Base-by-base conservation (phyloP, 2,329 filamentous ascomycete species). In the Xylaria sp. region DNA sequence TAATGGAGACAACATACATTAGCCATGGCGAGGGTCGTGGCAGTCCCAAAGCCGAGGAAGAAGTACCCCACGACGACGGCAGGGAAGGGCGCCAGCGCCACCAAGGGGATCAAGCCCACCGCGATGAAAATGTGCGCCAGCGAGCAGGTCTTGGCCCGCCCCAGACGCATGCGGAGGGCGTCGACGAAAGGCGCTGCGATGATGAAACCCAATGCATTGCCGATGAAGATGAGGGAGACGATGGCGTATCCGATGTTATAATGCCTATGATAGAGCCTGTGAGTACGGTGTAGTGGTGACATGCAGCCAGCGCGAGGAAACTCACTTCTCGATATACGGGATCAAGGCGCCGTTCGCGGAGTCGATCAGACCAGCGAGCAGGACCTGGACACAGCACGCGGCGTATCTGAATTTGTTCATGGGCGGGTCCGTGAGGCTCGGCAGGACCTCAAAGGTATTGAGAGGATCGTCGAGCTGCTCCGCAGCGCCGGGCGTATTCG, bases 151-250 rank as follows among this genome's bases (percentile, higher is more conserved):
- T 85, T 89, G 4, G 89, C 89, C 57, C 91, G 87, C 8, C 93
- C 92, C 1, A 94, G 80, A 23, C 86, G 86, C 6, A 82, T 81
- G 63, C 90, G 85, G 3, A 94, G 82, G 0, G 82, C 79, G 75
- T 94, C 90, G n/a, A 91, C 86, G 70, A 91, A 84, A 46, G 90
- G 87, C 0, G 93, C 93, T 0, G 91, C 91, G 13, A 86, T 79
- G 76, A 97, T 90, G 81, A 94, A 97, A 18, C 93, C 93, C 4
- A 91, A 72, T 0, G 93, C 92, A 74, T 92, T 92, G 54, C 90
- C 88, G 37, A 96, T 87, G 82, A 96, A 97, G 76, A 97, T 92
- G 46, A 95, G 83, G 1, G 93, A 95, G 2, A 96, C 92, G 9
- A 93, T 81, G 2, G 90, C 91, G 78, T 96, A 95, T 51, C 90